Percentiles rank a stretch among this genome's conserved stretches.
These are phyloP conservation scores for Pisolithus sp. DNA, from an alignment of 768 basidiomycete genomes.

Conservation along the genomic window DNA sequence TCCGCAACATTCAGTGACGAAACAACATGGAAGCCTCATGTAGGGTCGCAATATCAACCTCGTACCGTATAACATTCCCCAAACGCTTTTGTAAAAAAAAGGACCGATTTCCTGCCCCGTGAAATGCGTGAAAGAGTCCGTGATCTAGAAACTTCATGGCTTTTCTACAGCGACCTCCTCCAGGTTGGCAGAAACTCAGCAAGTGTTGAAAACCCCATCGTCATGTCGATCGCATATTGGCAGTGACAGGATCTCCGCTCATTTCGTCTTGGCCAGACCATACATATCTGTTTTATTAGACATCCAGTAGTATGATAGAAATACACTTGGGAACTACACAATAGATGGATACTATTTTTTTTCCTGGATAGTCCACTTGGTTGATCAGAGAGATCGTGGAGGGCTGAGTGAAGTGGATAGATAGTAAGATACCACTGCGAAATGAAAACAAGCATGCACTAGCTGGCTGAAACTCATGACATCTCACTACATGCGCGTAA, in stretches of 20 bases:
- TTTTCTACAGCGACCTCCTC: too few relatives aligned
- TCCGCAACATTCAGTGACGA: background rate
- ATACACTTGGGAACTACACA: conserved; percentile 15
- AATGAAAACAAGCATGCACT: conserved; percentile 3
- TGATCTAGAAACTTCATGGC: too few relatives aligned
- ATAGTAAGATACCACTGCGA: conserved; percentile 3
- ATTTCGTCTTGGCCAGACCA: background rate
- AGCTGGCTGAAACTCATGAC: background rate
- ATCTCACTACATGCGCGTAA: background rate
- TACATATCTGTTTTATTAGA: conserved; percentile 15
- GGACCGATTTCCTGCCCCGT: too few relatives aligned
- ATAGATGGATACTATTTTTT: conserved; percentile 9
- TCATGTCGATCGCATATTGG: background rate
- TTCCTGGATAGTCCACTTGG: background rate
- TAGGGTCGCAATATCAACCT: background rate
- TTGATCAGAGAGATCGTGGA: conserved; percentile 1
- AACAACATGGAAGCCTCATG: background rate
- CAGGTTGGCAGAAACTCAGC: too few relatives aligned
- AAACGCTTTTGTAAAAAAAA: too few relatives aligned
- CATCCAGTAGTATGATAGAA: conserved; percentile 16
- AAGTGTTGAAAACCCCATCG: too few relatives aligned
- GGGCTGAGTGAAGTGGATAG: conserved; percentile 13
- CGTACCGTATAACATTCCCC: background rate
- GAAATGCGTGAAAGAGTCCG: too few relatives aligned
- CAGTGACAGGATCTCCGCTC: background rate